These are phyloP conservation scores for Primulina eburnea DNA, from an alignment of 257 asterid species.

Conservation along the genomic window DNA sequence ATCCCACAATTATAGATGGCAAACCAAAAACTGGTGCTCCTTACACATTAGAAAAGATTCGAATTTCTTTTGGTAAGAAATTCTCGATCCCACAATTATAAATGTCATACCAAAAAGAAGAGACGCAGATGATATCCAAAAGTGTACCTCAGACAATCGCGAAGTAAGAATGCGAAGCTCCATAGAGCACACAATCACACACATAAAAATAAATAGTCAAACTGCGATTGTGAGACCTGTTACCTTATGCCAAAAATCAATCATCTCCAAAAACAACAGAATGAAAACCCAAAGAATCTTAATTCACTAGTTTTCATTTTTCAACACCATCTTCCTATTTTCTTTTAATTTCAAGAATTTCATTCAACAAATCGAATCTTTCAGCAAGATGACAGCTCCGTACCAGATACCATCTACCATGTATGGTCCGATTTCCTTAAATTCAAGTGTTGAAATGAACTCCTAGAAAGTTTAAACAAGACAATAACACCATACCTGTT, in stretches of 20 bases:
- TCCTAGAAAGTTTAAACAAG: neutral
- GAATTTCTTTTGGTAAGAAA: neutral
- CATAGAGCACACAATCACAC: neutral
- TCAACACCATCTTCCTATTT: neutral
- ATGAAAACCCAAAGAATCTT: constrained; percentile 20
- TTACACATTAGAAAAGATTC: neutral
- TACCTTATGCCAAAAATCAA: neutral
- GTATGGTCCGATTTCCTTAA: neutral
- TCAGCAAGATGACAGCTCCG: neutral
- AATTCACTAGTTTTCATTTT: constrained; percentile 1
- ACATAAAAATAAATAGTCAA: neutral
- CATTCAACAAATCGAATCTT: neutral
- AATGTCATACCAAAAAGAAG: neutral
- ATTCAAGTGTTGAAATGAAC: constrained; percentile 18
- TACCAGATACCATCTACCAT: neutral
- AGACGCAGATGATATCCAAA: neutral
- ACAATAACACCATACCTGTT: constrained; percentile 51
- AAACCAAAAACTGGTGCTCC: neutral
- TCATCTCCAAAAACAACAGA: constrained; percentile 11
- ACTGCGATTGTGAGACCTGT: neutral
- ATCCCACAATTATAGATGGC: neutral
- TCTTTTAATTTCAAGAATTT: neutral
- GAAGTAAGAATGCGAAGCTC: neutral
- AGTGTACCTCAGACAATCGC: neutral
- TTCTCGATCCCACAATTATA: neutral